Evolutionary conservation across 1,139 yeast genomes (phyloP), one percentile per base, ranked within the genome.

Genomic region (Geotrichum aggregatum): DNA sequence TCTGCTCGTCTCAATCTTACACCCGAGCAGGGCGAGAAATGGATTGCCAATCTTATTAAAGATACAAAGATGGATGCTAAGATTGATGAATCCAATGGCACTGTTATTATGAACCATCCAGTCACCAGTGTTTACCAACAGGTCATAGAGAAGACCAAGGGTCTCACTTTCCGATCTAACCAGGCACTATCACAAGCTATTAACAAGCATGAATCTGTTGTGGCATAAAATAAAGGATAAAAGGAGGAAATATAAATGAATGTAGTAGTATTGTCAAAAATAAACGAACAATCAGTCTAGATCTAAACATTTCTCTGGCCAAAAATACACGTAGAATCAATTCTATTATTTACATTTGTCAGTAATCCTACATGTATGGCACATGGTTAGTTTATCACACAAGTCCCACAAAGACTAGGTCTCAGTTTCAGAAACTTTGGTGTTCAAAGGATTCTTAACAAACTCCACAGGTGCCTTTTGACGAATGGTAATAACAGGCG

Each of bases 121-220:
- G 63, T 69, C 10, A 66, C 71, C 44, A 66, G 73, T 54, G 79
- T 76, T 31, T 78, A 78, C 65, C 82, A 77, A 62, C 81, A 79
- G 60, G 78, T 80, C 42, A 76, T 77, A 61, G 84, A 80, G 60
- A 79, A 76, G 66, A 79, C 84, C 24, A 80, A 79, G 71, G 81
- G 80, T 4, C 69, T 80, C 60, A 75, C 79, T 33, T 79, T 77
- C 68, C 74, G 80, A 63, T 76, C 82, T 28, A 76, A 73, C 62
- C 83, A 79, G 65, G 72, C 78, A 49, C 69, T 79, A 50, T 57
- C 66, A 44, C 69, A 68, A 56, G 69, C 69, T 45, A 52, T 62
- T 44, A 63, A 63, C 59, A 67, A 60, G 49, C 47, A 54, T 45
- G 56, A 54, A 34, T 54, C 56, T 38, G 52, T 54, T 44, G 52